phyloP scores from a whole-genome alignment of 1,284 basidiomycete genomes.

The Anthracocystis setariae region DNA sequence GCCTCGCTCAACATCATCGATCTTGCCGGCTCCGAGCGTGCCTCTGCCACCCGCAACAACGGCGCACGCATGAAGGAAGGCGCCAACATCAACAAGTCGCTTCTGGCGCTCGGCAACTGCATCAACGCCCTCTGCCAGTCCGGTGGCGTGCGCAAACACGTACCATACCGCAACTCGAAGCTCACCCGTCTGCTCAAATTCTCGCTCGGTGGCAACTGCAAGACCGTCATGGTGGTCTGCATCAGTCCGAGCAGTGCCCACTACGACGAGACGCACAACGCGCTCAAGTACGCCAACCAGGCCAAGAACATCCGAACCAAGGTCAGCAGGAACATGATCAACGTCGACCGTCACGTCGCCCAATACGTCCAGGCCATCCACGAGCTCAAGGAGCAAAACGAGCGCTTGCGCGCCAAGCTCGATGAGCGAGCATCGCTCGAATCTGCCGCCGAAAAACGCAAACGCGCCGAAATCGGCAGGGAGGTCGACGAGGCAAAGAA shows the following conservation, averaged over 20 bases:
- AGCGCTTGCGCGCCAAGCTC: conserved; percentile 85
- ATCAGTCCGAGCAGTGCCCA: conserved; percentile 65
- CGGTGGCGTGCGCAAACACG: conserved; percentile 54
- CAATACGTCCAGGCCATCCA: conserved; percentile 85
- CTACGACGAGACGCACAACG: conserved; percentile 68
- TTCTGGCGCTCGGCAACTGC: conserved; percentile 67
- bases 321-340: conserved; percentile 66
- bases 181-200: conserved; percentile 67
- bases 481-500: conserved; percentile 75
- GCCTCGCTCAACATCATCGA: conserved; percentile 68
- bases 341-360: conserved; percentile 66
- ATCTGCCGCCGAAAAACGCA: conserved; percentile 72
- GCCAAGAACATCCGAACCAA: conserved; percentile 68
- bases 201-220: conserved; percentile 68
- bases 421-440: conserved; percentile 71
- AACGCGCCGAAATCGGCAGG: conserved; percentile 71
- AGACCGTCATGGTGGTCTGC: conserved; percentile 68
- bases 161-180: conserved; percentile 67
- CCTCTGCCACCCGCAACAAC: conserved; percentile 65
- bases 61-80: conserved; percentile 68
- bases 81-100: conserved; percentile 68
- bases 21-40: conserved; percentile 65
- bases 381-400: conserved; percentile 81
- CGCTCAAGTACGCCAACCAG: conserved; percentile 68
- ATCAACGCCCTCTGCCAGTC: conserved; percentile 67